A percentile compares a stretch with the other conserved stretches of the same genome.
These are phyloP conservation scores for Spathaspora arborariae DNA, from an alignment of 805 yeast species.

Conservation along the genomic window DNA sequence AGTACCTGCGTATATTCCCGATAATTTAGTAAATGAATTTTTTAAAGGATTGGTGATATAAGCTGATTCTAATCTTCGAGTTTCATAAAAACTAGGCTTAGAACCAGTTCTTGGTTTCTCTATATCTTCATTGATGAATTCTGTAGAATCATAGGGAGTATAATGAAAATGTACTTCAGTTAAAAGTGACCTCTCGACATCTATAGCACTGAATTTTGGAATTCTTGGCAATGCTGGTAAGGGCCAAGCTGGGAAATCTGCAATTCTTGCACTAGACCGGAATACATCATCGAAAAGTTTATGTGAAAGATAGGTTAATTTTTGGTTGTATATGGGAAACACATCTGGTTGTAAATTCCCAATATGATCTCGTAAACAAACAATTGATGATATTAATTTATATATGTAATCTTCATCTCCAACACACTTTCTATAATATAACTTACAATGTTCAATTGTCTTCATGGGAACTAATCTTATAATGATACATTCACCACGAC, in stretches of 20 bases:
- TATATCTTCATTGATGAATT: constrained; percentile 15
- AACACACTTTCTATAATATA: constrained; percentile 34
- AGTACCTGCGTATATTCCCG: constrained; percentile 46
- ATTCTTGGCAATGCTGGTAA: constrained; percentile 69
- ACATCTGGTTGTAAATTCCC: constrained; percentile 81
- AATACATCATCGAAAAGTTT: constrained; percentile 51
- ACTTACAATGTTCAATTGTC: constrained; percentile 77
- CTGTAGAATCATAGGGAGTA: constrained; percentile 47
- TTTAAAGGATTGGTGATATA: constrained; percentile 66
- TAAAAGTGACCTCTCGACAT: constrained; percentile 73
- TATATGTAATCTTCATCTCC: constrained; percentile 42
- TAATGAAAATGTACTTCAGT: constrained; percentile 69
- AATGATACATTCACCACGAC: constrained; percentile 44
- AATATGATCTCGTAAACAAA: constrained; percentile 73
- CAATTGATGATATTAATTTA: constrained; percentile 75
- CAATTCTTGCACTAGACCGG: constrained; percentile 8
- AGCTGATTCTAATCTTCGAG: constrained; percentile 60
- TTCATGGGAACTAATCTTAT: constrained; percentile 71
- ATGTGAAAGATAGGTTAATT: constrained; percentile 55
- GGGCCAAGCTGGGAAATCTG: constrained; percentile 58
- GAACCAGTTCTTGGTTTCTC: constrained; percentile 8
- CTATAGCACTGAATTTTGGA: constrained; percentile 60
- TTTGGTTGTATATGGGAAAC: constrained; percentile 67
- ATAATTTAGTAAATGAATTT: constrained; percentile 44
- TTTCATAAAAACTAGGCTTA: constrained; percentile 46